Conservation (phyloP, 2,329 filamentous ascomycete genomes). For the Apiospora arundinis region DNA sequence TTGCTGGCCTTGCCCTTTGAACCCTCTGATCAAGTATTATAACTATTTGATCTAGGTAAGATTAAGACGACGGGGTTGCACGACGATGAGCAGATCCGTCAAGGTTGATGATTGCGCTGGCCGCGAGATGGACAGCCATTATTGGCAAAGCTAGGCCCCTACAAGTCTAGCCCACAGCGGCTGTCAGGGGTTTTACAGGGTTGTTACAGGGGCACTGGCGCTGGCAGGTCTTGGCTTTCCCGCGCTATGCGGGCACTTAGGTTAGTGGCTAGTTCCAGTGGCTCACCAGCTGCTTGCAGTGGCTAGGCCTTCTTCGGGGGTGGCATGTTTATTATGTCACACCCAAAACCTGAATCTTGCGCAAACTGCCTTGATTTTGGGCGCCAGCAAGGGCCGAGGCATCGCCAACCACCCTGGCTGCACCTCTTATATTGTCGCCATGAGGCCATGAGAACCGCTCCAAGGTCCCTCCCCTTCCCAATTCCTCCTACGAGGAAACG, state of each 20-base stretch:
- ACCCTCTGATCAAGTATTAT: too few species aligned
- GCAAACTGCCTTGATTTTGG: conserved; percentile 3
- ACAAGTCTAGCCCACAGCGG: neutral
- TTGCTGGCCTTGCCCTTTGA: too few species aligned
- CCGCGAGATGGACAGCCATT: neutral
- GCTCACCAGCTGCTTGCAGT: neutral
- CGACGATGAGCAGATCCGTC: neutral
- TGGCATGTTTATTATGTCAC: conserved; percentile 1
- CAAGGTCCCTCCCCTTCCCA: neutral
- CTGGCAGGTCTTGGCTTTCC: neutral
- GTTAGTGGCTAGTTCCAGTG: conserved; percentile 1
- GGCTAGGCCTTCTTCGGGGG: neutral
- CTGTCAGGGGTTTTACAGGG: neutral
- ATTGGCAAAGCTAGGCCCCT: conserved; percentile 7
- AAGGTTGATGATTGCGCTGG: neutral
- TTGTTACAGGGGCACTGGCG: neutral
- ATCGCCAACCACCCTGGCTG: neutral
- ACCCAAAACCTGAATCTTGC: neutral
- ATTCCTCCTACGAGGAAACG: too few species aligned
- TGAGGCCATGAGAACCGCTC: neutral
- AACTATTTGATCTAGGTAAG: too few species aligned
- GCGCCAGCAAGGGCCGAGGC: neutral
- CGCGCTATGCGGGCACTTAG: neutral
- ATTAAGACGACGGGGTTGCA: neutral
- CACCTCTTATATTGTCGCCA: neutral